Base-by-base conservation (phyloP, 2,329 filamentous ascomycete genomes). In the Clonostachys rosea region DNA sequence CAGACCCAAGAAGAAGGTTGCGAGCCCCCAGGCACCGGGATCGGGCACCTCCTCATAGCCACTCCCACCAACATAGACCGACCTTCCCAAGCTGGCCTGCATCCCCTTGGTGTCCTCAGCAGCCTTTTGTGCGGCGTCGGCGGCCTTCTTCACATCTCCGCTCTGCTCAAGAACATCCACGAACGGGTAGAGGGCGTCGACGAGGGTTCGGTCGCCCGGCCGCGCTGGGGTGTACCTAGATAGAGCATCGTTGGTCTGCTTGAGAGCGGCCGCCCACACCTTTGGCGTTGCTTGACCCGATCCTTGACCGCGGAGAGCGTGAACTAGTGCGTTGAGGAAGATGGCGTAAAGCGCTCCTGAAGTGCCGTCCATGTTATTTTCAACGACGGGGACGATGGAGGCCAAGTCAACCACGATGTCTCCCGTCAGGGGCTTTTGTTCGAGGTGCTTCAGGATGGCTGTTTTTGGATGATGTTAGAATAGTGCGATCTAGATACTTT, bases 101-200 rank as follows among this genome's bases (percentile, higher is more conserved):
- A 99, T 96, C 20, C 86, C 87, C 72, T 91, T 95, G 17, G 94
- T 97, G 33, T 81, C 81, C 53, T 92, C 86, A 5, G 91, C 87
- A 1, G 87, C 94, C 42, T 83, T 75, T 52, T 80, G 79, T 1
- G 91, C 86, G 3, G 89, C 90, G 56, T 82, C 74, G 0, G 89
- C 90, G 8, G 94, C 91, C 61, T 83, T 75, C 54, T 81, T 77
- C 17, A 94, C 64, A 60, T 88, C 80, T 13, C 80, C 81, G 1
- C 83, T 84, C 58, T 78, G 67, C 7, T 69, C 74, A 3, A 97
- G 76, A 4, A 77, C 80, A 40, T 89, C 79, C 45, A 95, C 84
- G 62, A 97, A 99, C 2, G 94, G 94, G 52, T 88, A 81, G 44
- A 99, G 73, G 2, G 92, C 91, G 67, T 99, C 94, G 34, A 97